phyloP scores from a whole-genome alignment of 225 moss, liverwort and hornwort genomes.

The Pseudoscleropodium purum region DNA sequence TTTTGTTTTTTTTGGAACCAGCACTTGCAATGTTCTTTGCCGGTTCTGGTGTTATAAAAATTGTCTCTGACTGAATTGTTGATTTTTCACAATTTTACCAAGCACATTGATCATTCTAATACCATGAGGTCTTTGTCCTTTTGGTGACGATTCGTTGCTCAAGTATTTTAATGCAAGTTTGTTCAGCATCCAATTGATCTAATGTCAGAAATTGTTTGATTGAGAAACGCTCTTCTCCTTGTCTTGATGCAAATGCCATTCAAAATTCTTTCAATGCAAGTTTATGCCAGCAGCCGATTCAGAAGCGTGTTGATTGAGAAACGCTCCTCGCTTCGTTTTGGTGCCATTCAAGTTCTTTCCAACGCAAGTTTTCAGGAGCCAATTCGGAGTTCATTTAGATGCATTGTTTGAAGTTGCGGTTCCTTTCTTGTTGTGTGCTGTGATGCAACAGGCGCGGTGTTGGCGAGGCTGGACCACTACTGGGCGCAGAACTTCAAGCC shows the following conservation, averaged over 20 bases:
- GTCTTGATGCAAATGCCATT: neutral
- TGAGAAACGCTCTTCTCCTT: neutral
- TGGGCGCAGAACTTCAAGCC: conserved; percentile 61
- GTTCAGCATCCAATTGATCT: neutral
- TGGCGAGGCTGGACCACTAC: conserved; percentile 66
- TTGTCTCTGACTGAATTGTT: neutral
- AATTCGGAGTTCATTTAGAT: neutral
- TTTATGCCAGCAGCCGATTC: neutral
- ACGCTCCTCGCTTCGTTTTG: neutral
- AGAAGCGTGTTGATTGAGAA: neutral
- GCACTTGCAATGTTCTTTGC: neutral
- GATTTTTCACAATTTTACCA: neutral
- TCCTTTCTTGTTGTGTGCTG: neutral
- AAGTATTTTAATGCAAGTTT: neutral
- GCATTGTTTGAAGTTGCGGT: conserved; percentile 5
- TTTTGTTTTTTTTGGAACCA: neutral
- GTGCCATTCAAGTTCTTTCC: neutral
- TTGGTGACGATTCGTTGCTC: neutral
- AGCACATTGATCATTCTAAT: neutral
- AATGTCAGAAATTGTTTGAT: neutral
- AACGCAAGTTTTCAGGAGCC: neutral
- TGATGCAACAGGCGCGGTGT: conserved; percentile 52
- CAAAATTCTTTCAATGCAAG: neutral
- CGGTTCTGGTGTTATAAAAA: neutral
- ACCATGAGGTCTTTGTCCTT: neutral